phyloP scores from a whole-genome alignment of 768 basidiomycete species.

The Botryobasidium botryosum region DNA sequence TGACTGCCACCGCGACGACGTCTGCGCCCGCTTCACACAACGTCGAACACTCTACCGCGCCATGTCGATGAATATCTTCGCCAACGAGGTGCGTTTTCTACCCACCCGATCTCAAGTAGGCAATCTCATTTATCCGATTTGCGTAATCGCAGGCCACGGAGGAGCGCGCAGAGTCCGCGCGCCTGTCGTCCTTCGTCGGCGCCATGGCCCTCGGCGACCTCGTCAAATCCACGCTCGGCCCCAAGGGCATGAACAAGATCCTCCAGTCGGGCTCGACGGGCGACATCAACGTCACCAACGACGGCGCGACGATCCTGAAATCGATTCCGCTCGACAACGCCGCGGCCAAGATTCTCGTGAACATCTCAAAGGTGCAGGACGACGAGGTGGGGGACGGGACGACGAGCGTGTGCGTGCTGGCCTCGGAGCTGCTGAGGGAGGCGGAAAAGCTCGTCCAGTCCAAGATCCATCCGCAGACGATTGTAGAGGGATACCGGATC shows the following conservation, averaged over 20 bases:
- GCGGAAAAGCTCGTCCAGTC: constrained; percentile 85
- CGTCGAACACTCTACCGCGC: background rate
- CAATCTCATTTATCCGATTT: no score
- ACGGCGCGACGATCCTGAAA: constrained; percentile 96
- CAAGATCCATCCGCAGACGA: constrained; percentile 96
- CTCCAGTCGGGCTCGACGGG: constrained; percentile 80
- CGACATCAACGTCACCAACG: constrained; percentile 94
- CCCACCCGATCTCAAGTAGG: background rate
- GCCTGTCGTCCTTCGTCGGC: constrained; percentile 94
- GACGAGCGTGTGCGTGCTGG: constrained; percentile 79
- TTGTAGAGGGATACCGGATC: constrained; percentile 91
- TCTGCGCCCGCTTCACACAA: background rate
- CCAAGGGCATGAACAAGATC: constrained; percentile 99
- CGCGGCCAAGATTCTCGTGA: constrained; percentile 97
- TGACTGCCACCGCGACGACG: no score
- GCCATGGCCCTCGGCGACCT: constrained; percentile 95
- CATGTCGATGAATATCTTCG: constrained; percentile 60
- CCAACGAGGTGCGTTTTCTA: constrained; percentile 32
- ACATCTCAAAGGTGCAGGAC: constrained; percentile 99
- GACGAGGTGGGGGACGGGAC: constrained; percentile 98
- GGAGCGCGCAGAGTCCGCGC: constrained; percentile 95
- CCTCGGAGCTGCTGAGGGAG: constrained; percentile 81
- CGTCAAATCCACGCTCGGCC: constrained; percentile 95
- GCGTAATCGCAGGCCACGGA: constrained; percentile 21
- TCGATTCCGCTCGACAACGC: constrained; percentile 96